Conservation (phyloP, 345 rosid species). For the Pistacia integerrima region DNA sequence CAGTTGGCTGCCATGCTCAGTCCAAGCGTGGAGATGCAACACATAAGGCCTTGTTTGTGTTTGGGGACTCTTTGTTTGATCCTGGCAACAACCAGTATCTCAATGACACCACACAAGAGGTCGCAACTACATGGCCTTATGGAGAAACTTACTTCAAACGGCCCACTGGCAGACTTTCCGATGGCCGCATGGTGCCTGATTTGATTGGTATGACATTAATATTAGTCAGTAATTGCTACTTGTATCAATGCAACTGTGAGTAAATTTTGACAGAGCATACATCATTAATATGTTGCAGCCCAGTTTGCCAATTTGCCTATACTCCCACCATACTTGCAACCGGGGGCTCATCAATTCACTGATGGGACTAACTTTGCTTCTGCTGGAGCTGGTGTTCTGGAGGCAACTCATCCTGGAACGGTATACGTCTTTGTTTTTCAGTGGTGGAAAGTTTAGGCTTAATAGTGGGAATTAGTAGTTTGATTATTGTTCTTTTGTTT, state of each 20-base stretch:
- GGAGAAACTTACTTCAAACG: background rate
- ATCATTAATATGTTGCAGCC: background rate
- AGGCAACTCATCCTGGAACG: background rate
- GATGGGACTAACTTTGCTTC: slow-evolving; percentile 29
- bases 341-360: slow-evolving; percentile 17
- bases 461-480: too few species aligned
- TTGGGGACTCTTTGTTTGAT: slow-evolving; percentile 11
- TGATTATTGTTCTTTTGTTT: too few species aligned
- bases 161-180: background rate
- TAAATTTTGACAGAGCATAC: background rate
- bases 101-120: background rate
- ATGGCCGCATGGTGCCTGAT: slow-evolving; percentile 13
- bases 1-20: slow-evolving; percentile 10
- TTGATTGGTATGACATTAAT: background rate
- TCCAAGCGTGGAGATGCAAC: background rate
- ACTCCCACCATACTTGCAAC: slow-evolving; percentile 15
- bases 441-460: too few species aligned
- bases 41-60: background rate
- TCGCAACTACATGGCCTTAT: background rate
- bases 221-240: background rate
- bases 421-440: background rate
- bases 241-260: background rate
- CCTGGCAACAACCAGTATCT: slow-evolving; percentile 1
- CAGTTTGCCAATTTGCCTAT: slow-evolving; percentile 10
- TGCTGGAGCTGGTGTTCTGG: slow-evolving; percentile 24